Evolutionary conservation across 2,329 filamentous ascomycete genomes (phyloP), one percentile per base, ranked within the genome.

Genomic region (Fusarium goolgardi): DNA sequence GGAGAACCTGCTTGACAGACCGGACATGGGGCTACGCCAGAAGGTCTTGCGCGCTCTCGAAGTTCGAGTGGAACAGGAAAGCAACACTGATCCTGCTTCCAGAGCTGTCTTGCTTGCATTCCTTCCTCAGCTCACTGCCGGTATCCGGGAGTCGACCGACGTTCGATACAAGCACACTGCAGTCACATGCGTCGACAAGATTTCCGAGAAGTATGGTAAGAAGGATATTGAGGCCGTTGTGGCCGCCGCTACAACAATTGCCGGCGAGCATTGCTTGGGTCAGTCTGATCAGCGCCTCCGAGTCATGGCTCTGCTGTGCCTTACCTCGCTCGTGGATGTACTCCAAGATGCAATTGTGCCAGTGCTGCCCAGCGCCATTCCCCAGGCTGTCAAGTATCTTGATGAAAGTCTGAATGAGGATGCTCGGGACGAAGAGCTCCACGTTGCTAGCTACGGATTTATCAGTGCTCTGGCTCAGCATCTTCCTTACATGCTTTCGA

Each of bases 161-260:
- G 86, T 91, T 54, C 84, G 88, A 29, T 90, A 96, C 77, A 94
- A 95, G 79, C 90, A 94, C 73, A 93, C 92, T 13, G 92, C 94
- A 2, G 90, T 99, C 65, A 89, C 90, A 35, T 98, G 95, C 72
- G 90, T 98, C 44, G 94, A 97, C 80, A 92, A 93, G 78, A 96
- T 99, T 66, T 88, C 92, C 4, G 94, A 97, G 79, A 95, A 95
- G 77, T 98, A 97, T 77, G 96, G 96, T 70, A 96, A 96, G 83
- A 96, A 94, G 77, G 92, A 97, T 74, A 84, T 91, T 2, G 88
- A 91, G 70, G 90, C 89, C 44, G 91, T 97, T 44, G 85, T 91
- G 27, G 86, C 87, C 6, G 91, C 94, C 7, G 93, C 94, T 6
- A 84, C 89, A 61, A 91, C 90, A 2, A 91, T 99, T 72, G 89